phyloP scores from a whole-genome alignment of 2,329 filamentous ascomycete species.

The Ustilaginoidea virens region DNA sequence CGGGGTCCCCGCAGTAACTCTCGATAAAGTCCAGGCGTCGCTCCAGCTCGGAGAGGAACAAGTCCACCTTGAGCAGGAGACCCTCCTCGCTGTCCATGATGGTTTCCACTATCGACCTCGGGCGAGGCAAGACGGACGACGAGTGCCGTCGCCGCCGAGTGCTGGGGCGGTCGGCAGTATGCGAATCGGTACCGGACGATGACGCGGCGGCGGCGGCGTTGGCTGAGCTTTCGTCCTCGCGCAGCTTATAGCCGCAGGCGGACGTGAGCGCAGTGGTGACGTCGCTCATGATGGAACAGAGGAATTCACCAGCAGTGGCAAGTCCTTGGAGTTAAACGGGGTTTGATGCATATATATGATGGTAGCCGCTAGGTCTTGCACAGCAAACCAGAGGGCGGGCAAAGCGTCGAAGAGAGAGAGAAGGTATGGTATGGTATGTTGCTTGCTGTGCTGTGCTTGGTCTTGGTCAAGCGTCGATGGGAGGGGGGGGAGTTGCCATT shows the following conservation, averaged over 20 bases:
- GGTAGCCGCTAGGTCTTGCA: no score
- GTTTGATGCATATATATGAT: no score
- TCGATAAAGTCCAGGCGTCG: slow-evolving; percentile 78
- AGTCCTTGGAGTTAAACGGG: neutral
- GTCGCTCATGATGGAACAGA: slow-evolving; percentile 18
- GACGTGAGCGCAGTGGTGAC: slow-evolving; percentile 23
- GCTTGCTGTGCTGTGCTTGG: no score
- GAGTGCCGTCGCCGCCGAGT: slow-evolving; percentile 37
- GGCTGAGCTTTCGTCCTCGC: slow-evolving; percentile 13
- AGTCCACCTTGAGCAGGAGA: slow-evolving; percentile 51
- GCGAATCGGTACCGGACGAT: slow-evolving; percentile 23
- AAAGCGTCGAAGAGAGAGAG: neutral
- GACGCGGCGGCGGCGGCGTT: slow-evolving; percentile 19
- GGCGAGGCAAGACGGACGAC: slow-evolving; percentile 39
- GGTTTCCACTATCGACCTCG: slow-evolving; percentile 42
- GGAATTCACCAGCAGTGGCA: slow-evolving; percentile 1
- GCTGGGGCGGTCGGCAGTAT: slow-evolving; percentile 9
- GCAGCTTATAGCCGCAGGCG: slow-evolving; percentile 18
- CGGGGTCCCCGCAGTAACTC: slow-evolving; percentile 73
- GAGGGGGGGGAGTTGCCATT: no score
- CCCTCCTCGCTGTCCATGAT: slow-evolving; percentile 49
- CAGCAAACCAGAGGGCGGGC: neutral
- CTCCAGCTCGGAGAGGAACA: slow-evolving; percentile 76
- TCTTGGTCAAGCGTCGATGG: no score
- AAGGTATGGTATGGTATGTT: no score